Evolutionary conservation across 2,329 filamentous ascomycete genomes (phyloP), one percentile per base, ranked within the genome.

Genomic region (Phaeosphaeria sp.): DNA sequence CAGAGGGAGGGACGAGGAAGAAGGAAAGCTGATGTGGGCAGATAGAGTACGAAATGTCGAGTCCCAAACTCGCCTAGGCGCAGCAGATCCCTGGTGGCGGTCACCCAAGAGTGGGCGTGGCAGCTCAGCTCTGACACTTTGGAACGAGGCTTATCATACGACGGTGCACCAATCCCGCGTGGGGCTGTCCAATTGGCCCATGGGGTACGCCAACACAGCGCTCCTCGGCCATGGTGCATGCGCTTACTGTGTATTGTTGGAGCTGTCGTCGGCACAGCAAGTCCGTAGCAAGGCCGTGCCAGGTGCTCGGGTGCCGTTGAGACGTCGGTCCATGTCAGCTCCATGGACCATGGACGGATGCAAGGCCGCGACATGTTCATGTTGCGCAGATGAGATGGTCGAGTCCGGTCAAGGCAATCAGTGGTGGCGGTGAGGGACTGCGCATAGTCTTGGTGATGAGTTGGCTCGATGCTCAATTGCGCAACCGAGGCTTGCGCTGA

Each of bases 121-220:
- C 44, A 46, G 49, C 39, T 47, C 43, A 53, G 51, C 51, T 47
- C 30, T 40, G 43, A 47, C 43, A 42, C 20, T 43, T 24, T 22
- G 22, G 22, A 25, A 46, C 44, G 44, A 46, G 51, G 51, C 51
- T 53, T 53, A 53, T 47, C 51, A 40, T 30, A 11, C 21, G 30
- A 25, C 27, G 33, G n/a, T 24, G 51, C 44, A 22, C 43, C 51
- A 47, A 46, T 39, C 51, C 51, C 43, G 51, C 51, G 51, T 53
- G 51, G 51, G 51, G 46, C 18, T 46, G n/a, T 20, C 13, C 27
- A 2, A 24, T 45, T 53, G 51, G 51, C 18, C 18, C 27, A 21
- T 33, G 22, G 44, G 22, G 22, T 25, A 46, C n/a, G 22, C 44
- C 44, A 46, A 46, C n/a, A 6, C 7, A 18, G 4, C 20, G 6